These are phyloP conservation scores for Phoma herbarum DNA, from an alignment of 2,329 filamentous ascomycete species.

Conservation along the genomic window DNA sequence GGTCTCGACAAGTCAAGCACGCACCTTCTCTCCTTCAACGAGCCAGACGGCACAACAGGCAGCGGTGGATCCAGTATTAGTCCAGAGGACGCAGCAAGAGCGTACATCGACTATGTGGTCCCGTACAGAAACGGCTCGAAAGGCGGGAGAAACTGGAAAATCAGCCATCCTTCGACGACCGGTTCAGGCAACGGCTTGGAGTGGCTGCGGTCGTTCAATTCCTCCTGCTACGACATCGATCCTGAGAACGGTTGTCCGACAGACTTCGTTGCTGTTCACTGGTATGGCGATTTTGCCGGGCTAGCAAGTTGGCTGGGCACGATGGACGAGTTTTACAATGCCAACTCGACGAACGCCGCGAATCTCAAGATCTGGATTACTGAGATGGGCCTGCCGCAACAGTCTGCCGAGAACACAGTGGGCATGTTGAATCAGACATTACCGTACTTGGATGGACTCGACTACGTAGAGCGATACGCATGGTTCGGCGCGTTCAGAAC, in stretches of 20 bases:
- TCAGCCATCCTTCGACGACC: constrained; percentile 75
- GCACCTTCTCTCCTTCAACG: constrained; percentile 79
- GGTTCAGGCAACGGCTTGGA: constrained; percentile 67
- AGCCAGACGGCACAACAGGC: constrained; percentile 70
- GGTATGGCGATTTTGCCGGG: constrained; percentile 72
- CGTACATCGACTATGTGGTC: constrained; percentile 77
- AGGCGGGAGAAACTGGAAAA: constrained; percentile 61
- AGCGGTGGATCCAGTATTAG: constrained; percentile 71
- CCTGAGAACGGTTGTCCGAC: constrained; percentile 55
- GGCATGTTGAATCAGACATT: constrained; percentile 74
- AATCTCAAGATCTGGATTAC: constrained; percentile 73
- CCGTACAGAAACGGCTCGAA: constrained; percentile 67
- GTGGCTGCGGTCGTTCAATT: constrained; percentile 75
- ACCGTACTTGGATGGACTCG: constrained; percentile 72
- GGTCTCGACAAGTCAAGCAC: constrained; percentile 66
- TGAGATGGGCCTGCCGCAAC: constrained; percentile 72
- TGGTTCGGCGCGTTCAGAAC: constrained; percentile 50
- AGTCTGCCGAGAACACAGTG: constrained; percentile 66
- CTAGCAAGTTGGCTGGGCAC: constrained; percentile 72
- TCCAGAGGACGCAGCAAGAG: constrained; percentile 69
- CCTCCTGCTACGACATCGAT: constrained; percentile 59
- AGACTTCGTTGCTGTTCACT: constrained; percentile 63
- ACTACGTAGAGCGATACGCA: constrained; percentile 53
- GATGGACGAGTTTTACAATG: constrained; percentile 60
- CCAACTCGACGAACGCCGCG: constrained; percentile 58